Evolutionary conservation across 805 yeast species (phyloP).

Genomic region (Candida golubevii): DNA sequence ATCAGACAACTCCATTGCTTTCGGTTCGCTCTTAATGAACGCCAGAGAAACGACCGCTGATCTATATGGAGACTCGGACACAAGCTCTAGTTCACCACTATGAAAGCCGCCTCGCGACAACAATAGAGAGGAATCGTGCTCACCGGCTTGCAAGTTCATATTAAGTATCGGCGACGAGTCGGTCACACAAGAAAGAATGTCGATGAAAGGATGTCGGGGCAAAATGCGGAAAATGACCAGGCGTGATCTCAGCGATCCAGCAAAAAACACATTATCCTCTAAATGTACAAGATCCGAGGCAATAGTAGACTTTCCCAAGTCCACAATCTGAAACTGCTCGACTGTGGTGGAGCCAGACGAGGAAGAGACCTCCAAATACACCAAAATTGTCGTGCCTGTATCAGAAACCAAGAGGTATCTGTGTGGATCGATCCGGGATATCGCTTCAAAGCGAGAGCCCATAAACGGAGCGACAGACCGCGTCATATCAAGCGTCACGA

Average conservation of each 20-base stretch:
- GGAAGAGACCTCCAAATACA: conserved; percentile 15
- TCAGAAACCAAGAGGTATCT: conserved; percentile 27
- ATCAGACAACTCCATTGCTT: neutral
- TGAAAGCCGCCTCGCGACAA: conserved; percentile 34
- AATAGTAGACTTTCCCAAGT: conserved; percentile 28
- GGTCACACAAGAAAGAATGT: conserved; percentile 17
- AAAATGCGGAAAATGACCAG: conserved; percentile 27
- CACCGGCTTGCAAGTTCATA: conserved; percentile 11
- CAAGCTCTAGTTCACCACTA: conserved; percentile 25
- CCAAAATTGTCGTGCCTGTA: conserved; percentile 26
- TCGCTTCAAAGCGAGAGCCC: conserved; percentile 10
- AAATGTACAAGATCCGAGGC: conserved; percentile 27
- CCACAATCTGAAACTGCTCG: conserved; percentile 18
- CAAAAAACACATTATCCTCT: conserved; percentile 24
- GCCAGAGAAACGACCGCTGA: neutral
- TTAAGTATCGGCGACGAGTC: conserved; percentile 33
- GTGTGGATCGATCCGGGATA: conserved; percentile 23
- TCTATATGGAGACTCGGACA: conserved; percentile 1
- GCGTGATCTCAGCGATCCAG: conserved; percentile 26
- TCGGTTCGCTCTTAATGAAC: neutral
- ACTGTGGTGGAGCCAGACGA: conserved; percentile 2
- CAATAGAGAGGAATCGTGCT: conserved; percentile 11
- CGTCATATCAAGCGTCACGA: conserved; percentile 8
- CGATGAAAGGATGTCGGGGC: conserved; percentile 24
- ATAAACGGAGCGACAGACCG: neutral